These are phyloP conservation scores for Turritis glabra DNA, from an alignment of 345 rosid species.

Conservation along the genomic window DNA sequence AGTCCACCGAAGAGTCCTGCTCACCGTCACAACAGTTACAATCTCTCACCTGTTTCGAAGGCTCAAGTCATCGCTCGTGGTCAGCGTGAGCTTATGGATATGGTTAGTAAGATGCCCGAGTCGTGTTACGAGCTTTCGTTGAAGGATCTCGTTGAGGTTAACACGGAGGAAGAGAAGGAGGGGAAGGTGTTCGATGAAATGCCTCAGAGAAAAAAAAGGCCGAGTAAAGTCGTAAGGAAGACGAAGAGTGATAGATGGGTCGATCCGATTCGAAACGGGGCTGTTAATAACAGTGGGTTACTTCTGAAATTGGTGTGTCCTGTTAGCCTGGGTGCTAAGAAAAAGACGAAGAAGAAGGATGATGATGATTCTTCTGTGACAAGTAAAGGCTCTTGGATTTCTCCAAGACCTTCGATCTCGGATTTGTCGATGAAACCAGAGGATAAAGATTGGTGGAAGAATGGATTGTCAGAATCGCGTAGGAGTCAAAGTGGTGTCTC, in stretches of 20 bases:
- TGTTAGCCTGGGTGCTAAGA: slow-evolving; percentile 50
- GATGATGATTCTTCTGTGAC: slow-evolving; percentile 23
- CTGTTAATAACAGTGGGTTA: slow-evolving; percentile 58
- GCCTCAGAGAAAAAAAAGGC: slow-evolving; percentile 20
- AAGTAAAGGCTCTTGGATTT: slow-evolving; percentile 35
- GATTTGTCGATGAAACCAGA: slow-evolving; percentile 44
- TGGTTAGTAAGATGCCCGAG: slow-evolving; percentile 89
- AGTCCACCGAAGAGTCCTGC: slow-evolving; percentile 58
- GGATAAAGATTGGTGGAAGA: slow-evolving; percentile 79
- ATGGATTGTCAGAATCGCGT: slow-evolving; percentile 38
- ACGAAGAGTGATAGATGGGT: slow-evolving; percentile 37
- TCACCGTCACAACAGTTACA: slow-evolving; percentile 38
- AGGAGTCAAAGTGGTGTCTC: slow-evolving; percentile 44
- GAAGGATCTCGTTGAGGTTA: slow-evolving; percentile 74
- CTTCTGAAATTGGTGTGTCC: slow-evolving; percentile 77
- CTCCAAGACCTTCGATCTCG: slow-evolving; percentile 49
- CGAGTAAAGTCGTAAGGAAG: slow-evolving; percentile 27
- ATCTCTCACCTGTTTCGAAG: slow-evolving; percentile 61
- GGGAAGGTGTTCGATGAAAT: slow-evolving; percentile 19
- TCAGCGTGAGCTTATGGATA: slow-evolving; percentile 89
- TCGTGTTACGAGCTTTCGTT: slow-evolving; percentile 84
- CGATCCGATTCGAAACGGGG: slow-evolving; percentile 46
- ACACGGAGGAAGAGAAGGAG: slow-evolving; percentile 38
- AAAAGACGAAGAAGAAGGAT: slow-evolving; percentile 46
- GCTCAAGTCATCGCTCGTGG: slow-evolving; percentile 81